phyloP scores from a whole-genome alignment of 768 basidiomycete species.

The Lactarius akahatsu region DNA sequence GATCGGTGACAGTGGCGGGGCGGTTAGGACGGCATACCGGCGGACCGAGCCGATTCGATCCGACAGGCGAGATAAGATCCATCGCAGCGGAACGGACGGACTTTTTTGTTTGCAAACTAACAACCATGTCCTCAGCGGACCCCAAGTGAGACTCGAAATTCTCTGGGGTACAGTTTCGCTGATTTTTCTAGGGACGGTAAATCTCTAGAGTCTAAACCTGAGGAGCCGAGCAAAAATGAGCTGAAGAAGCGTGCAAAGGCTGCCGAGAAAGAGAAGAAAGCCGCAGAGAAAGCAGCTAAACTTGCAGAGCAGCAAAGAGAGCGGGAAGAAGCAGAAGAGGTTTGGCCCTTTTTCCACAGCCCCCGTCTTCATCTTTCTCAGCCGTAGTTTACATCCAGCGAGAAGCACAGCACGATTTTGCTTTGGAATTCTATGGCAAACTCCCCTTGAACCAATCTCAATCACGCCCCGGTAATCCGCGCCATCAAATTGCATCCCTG shows the following conservation, averaged over 20 bases:
- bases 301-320: constrained; percentile 71
- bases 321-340: constrained; percentile 63
- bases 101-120: not conserved
- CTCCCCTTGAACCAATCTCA: constrained; percentile 92
- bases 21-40: not conserved
- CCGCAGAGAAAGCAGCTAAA: constrained; percentile 80
- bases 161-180: not conserved
- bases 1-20: not conserved
- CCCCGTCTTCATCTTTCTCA: not conserved
- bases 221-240: constrained; percentile 80
- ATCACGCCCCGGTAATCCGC: constrained; percentile 58
- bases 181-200: constrained; percentile 5
- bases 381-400: not conserved
- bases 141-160: constrained; percentile 10
- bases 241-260: constrained; percentile 90
- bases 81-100: not conserved
- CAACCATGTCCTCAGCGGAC: constrained; percentile 24
- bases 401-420: constrained; percentile 58
- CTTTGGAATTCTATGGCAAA: constrained; percentile 77
- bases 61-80: constrained; percentile 21
- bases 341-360: constrained; percentile 35
- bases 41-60: constrained; percentile 7
- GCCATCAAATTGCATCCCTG: constrained; percentile 65
- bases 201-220: constrained; percentile 19
- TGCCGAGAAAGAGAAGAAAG: constrained; percentile 86